These are phyloP conservation scores for Russula olivacea DNA, from an alignment of 768 basidiomycete genomes.

Conservation along the genomic window DNA sequence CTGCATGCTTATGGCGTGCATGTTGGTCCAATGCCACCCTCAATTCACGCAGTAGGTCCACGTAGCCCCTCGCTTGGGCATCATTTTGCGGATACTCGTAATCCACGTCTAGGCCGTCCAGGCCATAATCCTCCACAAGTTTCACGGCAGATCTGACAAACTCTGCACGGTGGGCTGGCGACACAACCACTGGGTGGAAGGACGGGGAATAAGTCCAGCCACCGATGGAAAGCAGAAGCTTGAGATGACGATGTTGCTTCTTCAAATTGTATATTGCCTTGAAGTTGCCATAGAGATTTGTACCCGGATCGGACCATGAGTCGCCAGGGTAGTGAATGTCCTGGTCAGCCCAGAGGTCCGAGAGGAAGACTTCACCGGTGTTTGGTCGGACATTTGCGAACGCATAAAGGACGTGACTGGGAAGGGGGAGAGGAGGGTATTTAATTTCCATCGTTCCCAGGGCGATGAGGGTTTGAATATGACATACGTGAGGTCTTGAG, in stretches of 20 bases:
- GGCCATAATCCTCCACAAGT: constrained; percentile 83
- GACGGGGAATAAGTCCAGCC: constrained; percentile 92
- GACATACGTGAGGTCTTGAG: constrained; percentile 75
- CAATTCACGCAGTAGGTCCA: constrained; percentile 71
- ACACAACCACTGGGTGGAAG: constrained; percentile 77
- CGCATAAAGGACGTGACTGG: constrained; percentile 83
- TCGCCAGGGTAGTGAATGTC: constrained; percentile 96
- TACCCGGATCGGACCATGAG: constrained; percentile 88
- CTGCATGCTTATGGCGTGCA: constrained; percentile 54
- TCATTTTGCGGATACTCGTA: constrained; percentile 88
- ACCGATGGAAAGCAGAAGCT: constrained; percentile 82
- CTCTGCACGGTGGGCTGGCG: constrained; percentile 51
- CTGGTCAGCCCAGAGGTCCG: constrained; percentile 92
- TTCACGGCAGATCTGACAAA: constrained; percentile 80
- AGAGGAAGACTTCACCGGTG: constrained; percentile 80
- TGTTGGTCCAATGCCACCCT: constrained; percentile 71
- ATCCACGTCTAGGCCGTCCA: constrained; percentile 90
- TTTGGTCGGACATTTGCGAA: constrained; percentile 86
- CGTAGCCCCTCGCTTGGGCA: constrained; percentile 76
- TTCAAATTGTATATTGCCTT: constrained; percentile 91
- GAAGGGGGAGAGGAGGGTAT: not conserved
- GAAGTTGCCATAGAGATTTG: constrained; percentile 92
- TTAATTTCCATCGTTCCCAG: constrained; percentile 14
- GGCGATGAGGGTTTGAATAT: constrained; percentile 9
- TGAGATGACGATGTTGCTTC: constrained; percentile 75